Base-by-base conservation (phyloP, 768 basidiomycete species). In the Lentinula edodes region DNA sequence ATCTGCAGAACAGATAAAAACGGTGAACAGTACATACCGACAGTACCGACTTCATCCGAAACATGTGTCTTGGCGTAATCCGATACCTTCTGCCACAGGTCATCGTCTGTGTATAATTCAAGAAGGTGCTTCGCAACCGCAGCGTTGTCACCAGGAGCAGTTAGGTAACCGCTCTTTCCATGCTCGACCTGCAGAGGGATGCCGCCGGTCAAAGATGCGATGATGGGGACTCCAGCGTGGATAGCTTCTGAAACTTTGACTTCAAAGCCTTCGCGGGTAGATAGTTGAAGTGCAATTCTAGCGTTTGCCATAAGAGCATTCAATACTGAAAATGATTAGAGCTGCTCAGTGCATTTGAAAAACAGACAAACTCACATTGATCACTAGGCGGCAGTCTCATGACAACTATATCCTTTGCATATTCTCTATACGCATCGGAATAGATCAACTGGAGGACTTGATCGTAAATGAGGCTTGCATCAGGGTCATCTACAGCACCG, bases 181-280 rank as follows among this genome's bases (percentile, higher is more conserved):
- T 97, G 76, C 66, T 85, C 84, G 65, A 97, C 83, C 71, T 98
- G 95, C 52, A 97, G 85, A 45, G 95, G 95, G 69, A 98, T 96
- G 66, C 95, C 95, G 62, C 95, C 95, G 4, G 95, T 95, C 61
- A 80, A 80, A 56, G 81, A 87, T 7, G 91, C 91, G 67, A 98
- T 83, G 38, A 95, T 81, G 36, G 94, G 94, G 64, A 90, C 90
- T 63, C 90, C 90, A 35, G 92, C 86, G 73, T 95, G 91, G 57
- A 98, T 80, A n/a, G 91, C 93, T 76, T 96, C 93, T 52, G 93
- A 94, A 54, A 95, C 94, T 74, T 98, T 98, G 75, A 98, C 93
- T 70, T 98, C 95, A 76, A 97, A 98, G 34, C 95, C 95, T 76
- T 98, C 95, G 61, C 94, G 89, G 50, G 90, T 89, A 56, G 92